These are phyloP conservation scores for Ganoderma sinense DNA, from an alignment of 1,284 basidiomycete genomes.

Conservation along the genomic window DNA sequence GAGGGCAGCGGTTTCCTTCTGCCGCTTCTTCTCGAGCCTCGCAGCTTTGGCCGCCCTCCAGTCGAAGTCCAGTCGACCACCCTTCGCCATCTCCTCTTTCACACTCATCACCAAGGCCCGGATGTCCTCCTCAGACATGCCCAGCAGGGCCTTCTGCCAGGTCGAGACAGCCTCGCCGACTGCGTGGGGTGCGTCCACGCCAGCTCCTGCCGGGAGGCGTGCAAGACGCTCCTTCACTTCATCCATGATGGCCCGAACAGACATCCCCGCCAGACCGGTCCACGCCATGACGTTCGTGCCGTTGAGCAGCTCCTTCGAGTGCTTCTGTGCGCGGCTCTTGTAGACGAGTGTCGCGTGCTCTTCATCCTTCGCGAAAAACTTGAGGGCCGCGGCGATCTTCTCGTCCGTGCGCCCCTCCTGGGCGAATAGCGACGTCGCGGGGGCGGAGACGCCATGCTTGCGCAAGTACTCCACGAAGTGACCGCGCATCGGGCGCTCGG, in stretches of 20 bases:
- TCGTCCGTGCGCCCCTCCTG: slow-evolving; percentile 25
- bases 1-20: slow-evolving; percentile 1
- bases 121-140: slow-evolving; percentile 38
- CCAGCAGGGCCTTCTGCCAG: slow-evolving; percentile 38
- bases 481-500: slow-evolving; percentile 63
- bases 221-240: slow-evolving; percentile 46
- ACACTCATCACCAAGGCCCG: slow-evolving; percentile 32
- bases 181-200: background rate
- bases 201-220: background rate
- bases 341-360: slow-evolving; percentile 51
- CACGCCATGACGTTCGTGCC: slow-evolving; percentile 61
- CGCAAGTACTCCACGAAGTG: slow-evolving; percentile 57
- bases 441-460: slow-evolving; percentile 23
- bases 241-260: slow-evolving; percentile 59
- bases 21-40: slow-evolving; percentile 27
- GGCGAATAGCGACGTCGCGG: background rate
- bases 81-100: slow-evolving; percentile 37
- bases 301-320: slow-evolving; percentile 55
- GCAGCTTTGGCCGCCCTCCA: slow-evolving; percentile 33
- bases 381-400: slow-evolving; percentile 53
- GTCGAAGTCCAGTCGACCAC: slow-evolving; percentile 32
- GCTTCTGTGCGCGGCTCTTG: slow-evolving; percentile 41
- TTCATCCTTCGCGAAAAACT: slow-evolving; percentile 59
- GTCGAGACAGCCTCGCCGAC: slow-evolving; percentile 13
- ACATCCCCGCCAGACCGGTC: slow-evolving; percentile 57